Evolutionary conservation across 345 rosid genomes (phyloP).

Genomic region (Firmiana major): DNA sequence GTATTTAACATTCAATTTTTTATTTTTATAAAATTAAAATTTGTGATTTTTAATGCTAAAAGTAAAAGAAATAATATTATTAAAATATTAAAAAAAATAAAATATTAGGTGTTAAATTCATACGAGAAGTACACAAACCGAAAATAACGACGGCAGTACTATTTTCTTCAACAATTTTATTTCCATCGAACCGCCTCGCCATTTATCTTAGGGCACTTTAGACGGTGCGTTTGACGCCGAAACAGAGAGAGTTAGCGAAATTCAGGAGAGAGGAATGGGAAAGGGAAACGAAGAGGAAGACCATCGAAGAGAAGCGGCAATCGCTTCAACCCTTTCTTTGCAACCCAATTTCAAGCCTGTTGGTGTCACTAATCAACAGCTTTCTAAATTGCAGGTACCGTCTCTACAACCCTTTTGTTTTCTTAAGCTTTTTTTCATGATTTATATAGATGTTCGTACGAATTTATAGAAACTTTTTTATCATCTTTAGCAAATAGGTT

Average conservation of each 20-base stretch:
- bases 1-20: too few species aligned
- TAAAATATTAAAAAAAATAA: too few species aligned
- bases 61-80: too few species aligned
- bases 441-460: neutral
- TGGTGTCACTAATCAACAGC: constrained; percentile 39
- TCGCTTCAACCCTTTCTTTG: constrained; percentile 42
- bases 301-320: constrained; percentile 47
- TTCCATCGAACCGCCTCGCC: neutral
- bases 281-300: constrained; percentile 37
- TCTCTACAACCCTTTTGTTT: neutral
- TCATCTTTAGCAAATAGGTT: neutral
- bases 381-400: constrained; percentile 53
- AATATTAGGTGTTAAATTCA: too few species aligned
- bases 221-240: neutral
- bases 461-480: neutral
- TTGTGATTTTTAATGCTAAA: too few species aligned
- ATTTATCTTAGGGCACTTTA: neutral
- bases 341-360: constrained; percentile 39
- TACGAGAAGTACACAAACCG: too few species aligned
- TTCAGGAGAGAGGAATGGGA: neutral
- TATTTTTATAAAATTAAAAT: too few species aligned
- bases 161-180: too few species aligned
- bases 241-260: neutral
- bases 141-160: too few species aligned
- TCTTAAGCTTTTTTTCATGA: neutral